Conservation (phyloP, 441 rosid genomes). For the Mallotus repandus region DNA sequence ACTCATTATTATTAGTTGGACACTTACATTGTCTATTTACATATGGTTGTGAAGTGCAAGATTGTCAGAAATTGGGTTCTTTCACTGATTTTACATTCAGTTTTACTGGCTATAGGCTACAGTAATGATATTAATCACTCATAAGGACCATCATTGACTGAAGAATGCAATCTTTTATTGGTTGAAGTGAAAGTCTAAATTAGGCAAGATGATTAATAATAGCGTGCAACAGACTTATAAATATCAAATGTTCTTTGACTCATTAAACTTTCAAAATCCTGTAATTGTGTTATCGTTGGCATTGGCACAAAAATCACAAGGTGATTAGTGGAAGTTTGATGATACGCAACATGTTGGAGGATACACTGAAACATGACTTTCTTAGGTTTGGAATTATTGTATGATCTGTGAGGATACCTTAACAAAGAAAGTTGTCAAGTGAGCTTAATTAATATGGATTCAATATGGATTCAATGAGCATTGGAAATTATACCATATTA, state of each 20-base stretch:
- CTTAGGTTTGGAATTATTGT: background rate
- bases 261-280: background rate
- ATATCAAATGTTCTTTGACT: background rate
- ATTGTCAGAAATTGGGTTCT: background rate
- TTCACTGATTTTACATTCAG: background rate
- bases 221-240: background rate
- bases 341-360: background rate
- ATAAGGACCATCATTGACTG: background rate
- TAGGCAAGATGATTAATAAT: background rate
- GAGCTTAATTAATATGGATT: no score
- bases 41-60: background rate
- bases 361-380: background rate
- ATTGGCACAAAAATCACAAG: no score
- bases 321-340: background rate
- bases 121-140: no score
- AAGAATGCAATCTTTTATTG: background rate
- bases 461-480: background rate
- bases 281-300: background rate
- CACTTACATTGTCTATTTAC: background rate
- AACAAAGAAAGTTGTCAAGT: background rate
- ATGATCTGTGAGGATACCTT: background rate
- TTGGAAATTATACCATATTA: background rate
- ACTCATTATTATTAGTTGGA: background rate
- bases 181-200: background rate
- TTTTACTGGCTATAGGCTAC: background rate